Conservation (phyloP, 1,284 basidiomycete species). For the Mycosarcoma maydis region DNA sequence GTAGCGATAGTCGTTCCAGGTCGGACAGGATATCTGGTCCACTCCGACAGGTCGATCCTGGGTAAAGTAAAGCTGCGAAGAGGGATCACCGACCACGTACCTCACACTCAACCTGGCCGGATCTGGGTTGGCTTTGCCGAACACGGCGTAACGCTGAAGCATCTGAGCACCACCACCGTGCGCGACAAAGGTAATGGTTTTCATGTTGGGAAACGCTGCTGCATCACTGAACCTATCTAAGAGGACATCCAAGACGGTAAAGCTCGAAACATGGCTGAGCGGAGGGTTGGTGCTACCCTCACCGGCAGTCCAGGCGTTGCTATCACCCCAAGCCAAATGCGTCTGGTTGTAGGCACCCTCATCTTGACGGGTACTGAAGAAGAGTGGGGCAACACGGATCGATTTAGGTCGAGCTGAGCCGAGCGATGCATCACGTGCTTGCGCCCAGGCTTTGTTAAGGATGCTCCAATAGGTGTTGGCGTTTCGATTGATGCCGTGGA, state of each 20-base stretch:
- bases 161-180: slow-evolving; percentile 61
- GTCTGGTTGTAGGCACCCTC: slow-evolving; percentile 17
- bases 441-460: slow-evolving; percentile 40
- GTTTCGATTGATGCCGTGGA: slow-evolving; percentile 56
- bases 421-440: slow-evolving; percentile 13
- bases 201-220: slow-evolving; percentile 47
- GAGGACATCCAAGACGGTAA: slow-evolving; percentile 41
- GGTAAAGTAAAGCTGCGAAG: slow-evolving; percentile 56
- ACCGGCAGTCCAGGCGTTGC: slow-evolving; percentile 54
- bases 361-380: slow-evolving; percentile 51
- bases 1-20: slow-evolving; percentile 55
- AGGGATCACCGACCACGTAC: slow-evolving; percentile 55
- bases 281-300: slow-evolving; percentile 39
- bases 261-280: slow-evolving; percentile 19
- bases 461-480: slow-evolving; percentile 45
- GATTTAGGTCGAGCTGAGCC: slow-evolving; percentile 28
- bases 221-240: slow-evolving; percentile 32
- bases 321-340: slow-evolving; percentile 50
- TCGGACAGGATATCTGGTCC: slow-evolving; percentile 20
- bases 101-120: slow-evolving; percentile 31
- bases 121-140: slow-evolving; percentile 27
- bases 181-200: slow-evolving; percentile 55
- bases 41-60: slow-evolving; percentile 45
- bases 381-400: slow-evolving; percentile 53
- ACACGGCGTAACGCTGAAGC: slow-evolving; percentile 51